These are phyloP conservation scores for Wolfiporia cocos DNA, from an alignment of 1,284 basidiomycete genomes.

Conservation along the genomic window DNA sequence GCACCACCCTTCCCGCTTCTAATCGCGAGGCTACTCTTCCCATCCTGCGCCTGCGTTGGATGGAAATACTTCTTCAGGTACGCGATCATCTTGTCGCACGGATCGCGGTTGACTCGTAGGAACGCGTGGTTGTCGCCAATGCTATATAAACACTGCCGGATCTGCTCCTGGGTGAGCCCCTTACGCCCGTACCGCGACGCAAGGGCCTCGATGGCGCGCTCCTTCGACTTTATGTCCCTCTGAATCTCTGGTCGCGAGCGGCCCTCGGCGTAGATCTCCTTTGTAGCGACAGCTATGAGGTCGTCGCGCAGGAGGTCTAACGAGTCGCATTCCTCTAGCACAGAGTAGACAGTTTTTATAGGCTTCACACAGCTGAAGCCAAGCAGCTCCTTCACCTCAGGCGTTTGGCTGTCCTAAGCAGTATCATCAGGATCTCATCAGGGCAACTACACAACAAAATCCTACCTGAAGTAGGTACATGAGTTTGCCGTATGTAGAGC, in stretches of 20 bases:
- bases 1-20: constrained; percentile 72
- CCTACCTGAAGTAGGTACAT: constrained; percentile 74
- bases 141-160: constrained; percentile 74
- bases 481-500: constrained; percentile 80
- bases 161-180: constrained; percentile 52
- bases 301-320: constrained; percentile 68
- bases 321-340: constrained; percentile 58
- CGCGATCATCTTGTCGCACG: constrained; percentile 74
- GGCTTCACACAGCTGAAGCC: constrained; percentile 69
- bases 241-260: constrained; percentile 69
- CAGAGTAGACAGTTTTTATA: constrained; percentile 63
- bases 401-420: constrained; percentile 67
- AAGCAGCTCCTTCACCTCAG: constrained; percentile 70
- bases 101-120: constrained; percentile 74
- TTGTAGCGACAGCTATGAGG: constrained; percentile 63
- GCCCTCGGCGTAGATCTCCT: constrained; percentile 71
- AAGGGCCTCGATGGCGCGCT: constrained; percentile 72
- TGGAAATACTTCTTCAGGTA: constrained; percentile 74
- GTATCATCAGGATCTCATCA: constrained; percentile 1
- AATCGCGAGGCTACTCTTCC: constrained; percentile 65
- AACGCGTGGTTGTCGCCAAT: constrained; percentile 85
- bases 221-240: constrained; percentile 73
- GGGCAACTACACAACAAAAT: neutral
- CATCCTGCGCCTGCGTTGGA: constrained; percentile 55
- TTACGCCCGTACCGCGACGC: constrained; percentile 53